These are phyloP conservation scores for Lumnitzera littorea DNA, from an alignment of 345 rosid genomes.

Conservation along the genomic window DNA sequence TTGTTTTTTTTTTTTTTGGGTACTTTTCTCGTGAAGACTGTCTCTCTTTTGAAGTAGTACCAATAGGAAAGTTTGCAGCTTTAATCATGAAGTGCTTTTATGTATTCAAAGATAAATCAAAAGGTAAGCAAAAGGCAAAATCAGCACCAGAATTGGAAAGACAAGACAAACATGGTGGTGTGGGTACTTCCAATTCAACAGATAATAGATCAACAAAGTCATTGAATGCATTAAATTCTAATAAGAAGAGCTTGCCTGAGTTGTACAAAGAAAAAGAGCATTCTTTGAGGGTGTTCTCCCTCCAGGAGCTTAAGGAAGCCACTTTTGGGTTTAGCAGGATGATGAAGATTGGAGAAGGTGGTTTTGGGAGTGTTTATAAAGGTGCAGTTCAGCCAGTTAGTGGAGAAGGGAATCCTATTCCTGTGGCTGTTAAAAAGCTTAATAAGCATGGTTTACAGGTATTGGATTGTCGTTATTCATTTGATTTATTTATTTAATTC, in stretches of 20 bases:
- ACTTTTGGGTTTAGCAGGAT: slow-evolving; percentile 56
- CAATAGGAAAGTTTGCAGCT: no score
- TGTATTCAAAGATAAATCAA: slow-evolving; percentile 39
- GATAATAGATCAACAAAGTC: slow-evolving; percentile 29
- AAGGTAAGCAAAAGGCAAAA: slow-evolving; percentile 22
- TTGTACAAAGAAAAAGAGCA: slow-evolving; percentile 57
- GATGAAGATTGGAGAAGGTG: slow-evolving; percentile 89
- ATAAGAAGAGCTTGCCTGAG: slow-evolving; percentile 48
- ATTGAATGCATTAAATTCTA: slow-evolving; percentile 44
- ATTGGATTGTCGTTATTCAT: neutral
- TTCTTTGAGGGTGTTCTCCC: slow-evolving; percentile 51
- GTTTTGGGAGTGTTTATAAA: slow-evolving; percentile 91
- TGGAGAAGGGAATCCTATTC: slow-evolving; percentile 26
- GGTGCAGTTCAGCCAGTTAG: slow-evolving; percentile 40
- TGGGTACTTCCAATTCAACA: slow-evolving; percentile 3
- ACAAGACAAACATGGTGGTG: slow-evolving; percentile 1
- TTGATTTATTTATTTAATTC: neutral
- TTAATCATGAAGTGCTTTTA: slow-evolving; percentile 11
- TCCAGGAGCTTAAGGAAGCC: slow-evolving; percentile 61
- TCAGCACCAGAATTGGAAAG: slow-evolving; percentile 52
- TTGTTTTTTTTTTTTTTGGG: no score
- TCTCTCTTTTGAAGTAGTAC: no score
- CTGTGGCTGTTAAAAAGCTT: slow-evolving; percentile 86
- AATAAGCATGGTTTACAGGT: slow-evolving; percentile 80
- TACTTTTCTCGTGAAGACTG: no score